Percentiles rank a stretch among this genome's conserved stretches.
These are phyloP conservation scores for Tetraselmis chui DNA, from an alignment of 139 green algal species.

Conservation along the genomic window DNA sequence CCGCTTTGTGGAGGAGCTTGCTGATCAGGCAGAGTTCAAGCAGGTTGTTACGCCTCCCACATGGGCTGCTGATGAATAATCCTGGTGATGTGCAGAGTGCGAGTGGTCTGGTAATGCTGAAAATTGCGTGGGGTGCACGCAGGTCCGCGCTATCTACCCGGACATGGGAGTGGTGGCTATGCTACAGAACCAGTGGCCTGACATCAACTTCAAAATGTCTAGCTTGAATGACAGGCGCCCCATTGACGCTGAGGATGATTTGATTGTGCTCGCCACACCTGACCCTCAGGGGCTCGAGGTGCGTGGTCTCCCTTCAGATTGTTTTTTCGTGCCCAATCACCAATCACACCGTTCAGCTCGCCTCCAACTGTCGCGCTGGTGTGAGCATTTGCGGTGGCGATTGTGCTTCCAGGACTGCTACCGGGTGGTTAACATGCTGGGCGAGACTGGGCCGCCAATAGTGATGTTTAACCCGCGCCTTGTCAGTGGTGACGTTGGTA, in stretches of 20 bases:
- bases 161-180: conserved; percentile 88
- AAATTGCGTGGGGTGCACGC: no score
- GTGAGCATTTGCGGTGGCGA: no score
- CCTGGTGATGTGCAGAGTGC: no score
- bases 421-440: conserved; percentile 27
- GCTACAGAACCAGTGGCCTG: conserved; percentile 77
- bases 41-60: no score
- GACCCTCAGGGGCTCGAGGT: conserved; percentile 50
- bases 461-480: conserved; percentile 91
- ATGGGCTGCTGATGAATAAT: no score
- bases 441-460: conserved; percentile 33
- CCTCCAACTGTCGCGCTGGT: no score
- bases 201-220: conserved; percentile 54
- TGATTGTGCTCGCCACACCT: conserved; percentile 75
- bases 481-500: conserved; percentile 83
- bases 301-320: no score
- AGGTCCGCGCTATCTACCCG: conserved; percentile 47
- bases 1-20: conserved; percentile 65
- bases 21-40: neutral
- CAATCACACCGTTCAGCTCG: no score
- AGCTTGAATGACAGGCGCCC: conserved; percentile 61
- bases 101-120: no score
- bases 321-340: no score
- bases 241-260: conserved; percentile 55
- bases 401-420: conserved; percentile 33